Conservation (phyloP, 2,329 filamentous ascomycete genomes). For the Trematosphaeria pertusa region DNA sequence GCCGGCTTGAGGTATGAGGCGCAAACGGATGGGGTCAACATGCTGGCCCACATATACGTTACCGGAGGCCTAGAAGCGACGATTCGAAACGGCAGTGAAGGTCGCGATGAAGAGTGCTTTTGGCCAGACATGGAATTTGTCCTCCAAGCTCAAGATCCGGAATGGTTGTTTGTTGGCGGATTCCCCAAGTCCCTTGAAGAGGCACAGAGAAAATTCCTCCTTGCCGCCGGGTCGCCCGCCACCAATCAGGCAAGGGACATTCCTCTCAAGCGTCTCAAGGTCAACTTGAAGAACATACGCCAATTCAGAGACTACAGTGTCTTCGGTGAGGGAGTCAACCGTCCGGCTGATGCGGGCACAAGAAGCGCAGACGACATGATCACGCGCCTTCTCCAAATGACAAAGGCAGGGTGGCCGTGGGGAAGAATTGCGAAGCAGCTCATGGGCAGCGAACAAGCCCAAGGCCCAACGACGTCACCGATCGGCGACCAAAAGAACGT, state of each 20-base stretch:
- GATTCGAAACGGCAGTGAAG: too few species aligned
- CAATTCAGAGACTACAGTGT: slow-evolving; percentile 7
- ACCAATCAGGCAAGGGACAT: background rate
- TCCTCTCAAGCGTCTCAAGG: background rate
- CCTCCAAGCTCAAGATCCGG: slow-evolving; percentile 9
- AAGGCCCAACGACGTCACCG: background rate
- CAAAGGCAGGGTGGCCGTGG: background rate
- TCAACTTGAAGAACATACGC: slow-evolving; percentile 1
- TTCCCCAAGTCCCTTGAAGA: slow-evolving; percentile 6
- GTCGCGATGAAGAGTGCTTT: background rate
- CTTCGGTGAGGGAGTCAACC: slow-evolving; percentile 8
- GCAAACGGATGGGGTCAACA: background rate
- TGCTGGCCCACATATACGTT: slow-evolving; percentile 5
- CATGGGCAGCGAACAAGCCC: background rate
- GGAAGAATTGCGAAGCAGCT: background rate
- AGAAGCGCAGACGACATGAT: background rate
- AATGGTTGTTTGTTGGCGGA: slow-evolving; percentile 8
- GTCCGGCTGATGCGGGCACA: background rate
- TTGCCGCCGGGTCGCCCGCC: slow-evolving; percentile 6
- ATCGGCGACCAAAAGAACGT: slow-evolving; percentile 3
- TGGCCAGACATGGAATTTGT: slow-evolving; percentile 18
- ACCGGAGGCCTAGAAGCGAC: background rate
- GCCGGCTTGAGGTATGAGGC: background rate
- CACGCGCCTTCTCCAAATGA: too few species aligned
- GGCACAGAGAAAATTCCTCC: background rate